phyloP scores from a whole-genome alignment of 73 alveolate genomes.

The Breviolum minutum region DNA sequence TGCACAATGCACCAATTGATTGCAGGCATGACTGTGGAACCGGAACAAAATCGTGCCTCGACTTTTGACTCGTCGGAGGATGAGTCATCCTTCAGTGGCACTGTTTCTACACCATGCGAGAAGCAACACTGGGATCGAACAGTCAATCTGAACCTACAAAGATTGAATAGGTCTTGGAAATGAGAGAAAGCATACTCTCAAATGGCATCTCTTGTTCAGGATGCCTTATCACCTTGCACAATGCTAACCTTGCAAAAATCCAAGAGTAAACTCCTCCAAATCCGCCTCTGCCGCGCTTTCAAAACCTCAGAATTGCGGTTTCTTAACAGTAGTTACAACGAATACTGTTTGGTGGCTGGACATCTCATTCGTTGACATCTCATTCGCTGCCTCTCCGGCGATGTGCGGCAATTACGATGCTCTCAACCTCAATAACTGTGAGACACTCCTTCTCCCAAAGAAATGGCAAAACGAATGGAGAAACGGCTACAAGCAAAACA shows the following conservation, averaged over 20 bases:
- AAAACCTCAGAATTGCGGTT: not conserved
- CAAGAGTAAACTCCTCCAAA: not conserved
- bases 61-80: slow-evolving; percentile 58
- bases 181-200: not conserved
- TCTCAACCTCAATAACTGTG: slow-evolving; percentile 12
- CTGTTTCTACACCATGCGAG: not conserved
- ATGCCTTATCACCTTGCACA: too few species aligned
- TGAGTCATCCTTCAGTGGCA: slow-evolving; percentile 30
- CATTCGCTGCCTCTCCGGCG: slow-evolving; percentile 11
- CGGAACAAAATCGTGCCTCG: not conserved
- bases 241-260: too few species aligned
- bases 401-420: slow-evolving; percentile 45
- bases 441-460: not conserved
- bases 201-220: too few species aligned
- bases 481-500: too few species aligned
- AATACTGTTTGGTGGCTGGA: too few species aligned
- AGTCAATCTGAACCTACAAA: too few species aligned
- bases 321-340: not conserved
- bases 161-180: not conserved
- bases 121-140: not conserved
- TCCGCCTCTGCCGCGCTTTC: not conserved
- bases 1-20: too few species aligned
- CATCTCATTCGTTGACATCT: not conserved
- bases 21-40: too few species aligned
- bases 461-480: not conserved